These are phyloP conservation scores for Pulveroboletus sp. DNA, from an alignment of 768 basidiomycete species.

Conservation along the genomic window DNA sequence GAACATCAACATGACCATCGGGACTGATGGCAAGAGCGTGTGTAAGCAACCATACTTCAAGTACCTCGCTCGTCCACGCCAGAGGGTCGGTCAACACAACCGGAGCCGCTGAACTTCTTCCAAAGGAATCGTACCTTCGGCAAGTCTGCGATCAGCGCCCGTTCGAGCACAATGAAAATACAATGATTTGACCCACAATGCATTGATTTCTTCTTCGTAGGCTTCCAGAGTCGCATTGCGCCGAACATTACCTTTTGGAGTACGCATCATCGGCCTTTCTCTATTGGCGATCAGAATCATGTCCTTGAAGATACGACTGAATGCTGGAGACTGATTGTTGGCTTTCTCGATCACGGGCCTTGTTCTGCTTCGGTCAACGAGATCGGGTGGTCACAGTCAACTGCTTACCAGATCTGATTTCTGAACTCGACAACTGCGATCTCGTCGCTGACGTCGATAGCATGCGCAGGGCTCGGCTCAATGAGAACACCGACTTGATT, in stretches of 20 bases:
- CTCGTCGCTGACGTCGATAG: slow-evolving; percentile 21
- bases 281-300: slow-evolving; percentile 44
- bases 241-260: slow-evolving; percentile 30
- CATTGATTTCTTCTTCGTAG: slow-evolving; percentile 25
- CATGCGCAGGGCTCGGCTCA: slow-evolving; percentile 18
- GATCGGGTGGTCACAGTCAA: neutral
- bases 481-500: slow-evolving; percentile 33
- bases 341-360: slow-evolving; percentile 43
- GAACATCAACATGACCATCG: slow-evolving; percentile 1
- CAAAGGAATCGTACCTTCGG: slow-evolving; percentile 5
- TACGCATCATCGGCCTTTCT: slow-evolving; percentile 40
- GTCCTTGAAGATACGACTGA: slow-evolving; percentile 46
- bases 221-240: slow-evolving; percentile 14
- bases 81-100: slow-evolving; percentile 1
- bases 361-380: neutral
- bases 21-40: slow-evolving; percentile 4
- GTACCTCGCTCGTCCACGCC: neutral
- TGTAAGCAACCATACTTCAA: slow-evolving; percentile 13
- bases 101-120: neutral
- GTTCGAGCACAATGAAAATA: neutral
- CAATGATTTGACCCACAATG: slow-evolving; percentile 21
- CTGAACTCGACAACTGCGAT: slow-evolving; percentile 26
- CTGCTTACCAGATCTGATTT: slow-evolving; percentile 29
- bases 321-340: slow-evolving; percentile 36
- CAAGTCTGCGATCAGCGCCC: neutral